These are phyloP conservation scores for Basidioascus undulatus DNA, from an alignment of 768 basidiomycete species.

Conservation along the genomic window DNA sequence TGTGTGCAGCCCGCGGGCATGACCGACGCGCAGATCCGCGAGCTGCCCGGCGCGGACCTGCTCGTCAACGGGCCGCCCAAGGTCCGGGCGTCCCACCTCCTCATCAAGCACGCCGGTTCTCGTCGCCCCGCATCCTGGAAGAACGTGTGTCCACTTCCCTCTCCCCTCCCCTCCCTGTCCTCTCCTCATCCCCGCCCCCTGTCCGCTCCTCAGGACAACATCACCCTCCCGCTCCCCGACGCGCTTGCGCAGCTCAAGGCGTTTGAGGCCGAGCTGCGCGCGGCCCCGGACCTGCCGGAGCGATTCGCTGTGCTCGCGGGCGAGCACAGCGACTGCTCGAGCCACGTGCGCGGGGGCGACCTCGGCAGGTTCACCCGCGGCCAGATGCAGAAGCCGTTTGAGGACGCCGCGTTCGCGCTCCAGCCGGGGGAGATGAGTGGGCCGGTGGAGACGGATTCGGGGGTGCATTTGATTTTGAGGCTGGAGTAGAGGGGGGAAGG, in stretches of 20 bases:
- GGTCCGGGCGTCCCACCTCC: slow-evolving; percentile 81
- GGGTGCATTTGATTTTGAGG: slow-evolving; percentile 78
- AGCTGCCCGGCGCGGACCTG: slow-evolving; percentile 40
- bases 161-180: not conserved
- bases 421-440: slow-evolving; percentile 50
- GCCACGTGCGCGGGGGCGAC: slow-evolving; percentile 58
- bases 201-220: not conserved
- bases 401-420: slow-evolving; percentile 57
- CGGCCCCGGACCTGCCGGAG: too few relatives aligned
- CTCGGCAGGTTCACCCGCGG: slow-evolving; percentile 62
- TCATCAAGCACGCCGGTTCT: slow-evolving; percentile 52
- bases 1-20: slow-evolving; percentile 39
- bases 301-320: slow-evolving; percentile 49
- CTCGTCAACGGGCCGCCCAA: slow-evolving; percentile 25
- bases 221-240: not conserved
- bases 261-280: too few relatives aligned
- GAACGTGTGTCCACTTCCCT: slow-evolving; percentile 17
- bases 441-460: slow-evolving; percentile 61
- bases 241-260: too few relatives aligned
- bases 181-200: not conserved
- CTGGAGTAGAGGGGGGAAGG: slow-evolving; percentile 30
- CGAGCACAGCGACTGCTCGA: slow-evolving; percentile 69
- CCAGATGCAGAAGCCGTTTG: slow-evolving; percentile 95
- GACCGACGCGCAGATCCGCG: slow-evolving; percentile 31
- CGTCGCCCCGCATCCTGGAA: slow-evolving; percentile 25